Conservation (phyloP, 352 stramenopile species). For the Pythium apleroticum region DNA sequence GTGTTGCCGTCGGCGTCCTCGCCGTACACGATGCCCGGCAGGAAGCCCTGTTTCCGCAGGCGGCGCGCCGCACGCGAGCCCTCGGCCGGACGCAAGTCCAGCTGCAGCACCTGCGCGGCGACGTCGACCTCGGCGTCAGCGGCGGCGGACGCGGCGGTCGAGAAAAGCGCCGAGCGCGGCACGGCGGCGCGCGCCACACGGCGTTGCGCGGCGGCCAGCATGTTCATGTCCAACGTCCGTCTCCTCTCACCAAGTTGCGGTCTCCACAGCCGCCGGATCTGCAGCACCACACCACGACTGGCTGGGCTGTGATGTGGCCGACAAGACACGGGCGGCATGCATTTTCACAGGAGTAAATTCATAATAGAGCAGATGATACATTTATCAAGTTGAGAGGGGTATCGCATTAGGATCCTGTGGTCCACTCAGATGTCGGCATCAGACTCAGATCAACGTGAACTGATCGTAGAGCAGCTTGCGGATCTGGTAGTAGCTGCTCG, state of each 20-base stretch:
- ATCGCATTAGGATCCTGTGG: not conserved
- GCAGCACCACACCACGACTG: constrained; percentile 23
- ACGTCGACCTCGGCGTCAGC: not conserved
- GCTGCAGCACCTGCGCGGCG: constrained; percentile 42
- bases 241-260: constrained; percentile 5
- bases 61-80: constrained; percentile 77
- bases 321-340: constrained; percentile 14
- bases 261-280: constrained; percentile 6
- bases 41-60: constrained; percentile 75
- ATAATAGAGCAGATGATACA: constrained; percentile 3
- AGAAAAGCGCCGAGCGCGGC: constrained; percentile 38
- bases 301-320: constrained; percentile 29
- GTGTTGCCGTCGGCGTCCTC: constrained; percentile 64
- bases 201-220: constrained; percentile 34
- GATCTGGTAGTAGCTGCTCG: constrained; percentile 87
- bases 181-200: constrained; percentile 34
- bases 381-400: constrained; percentile 19
- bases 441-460: constrained; percentile 80
- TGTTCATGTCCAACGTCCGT: constrained; percentile 9
- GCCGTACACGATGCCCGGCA: constrained; percentile 85
- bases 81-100: constrained; percentile 61
- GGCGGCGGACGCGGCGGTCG: constrained; percentile 28
- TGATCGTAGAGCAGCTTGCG: constrained; percentile 85
- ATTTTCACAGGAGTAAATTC: constrained; percentile 10
- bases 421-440: constrained; percentile 8